These are phyloP conservation scores for Austropuccinia psidii DNA, from an alignment of 1,284 basidiomycete species.

Conservation along the genomic window DNA sequence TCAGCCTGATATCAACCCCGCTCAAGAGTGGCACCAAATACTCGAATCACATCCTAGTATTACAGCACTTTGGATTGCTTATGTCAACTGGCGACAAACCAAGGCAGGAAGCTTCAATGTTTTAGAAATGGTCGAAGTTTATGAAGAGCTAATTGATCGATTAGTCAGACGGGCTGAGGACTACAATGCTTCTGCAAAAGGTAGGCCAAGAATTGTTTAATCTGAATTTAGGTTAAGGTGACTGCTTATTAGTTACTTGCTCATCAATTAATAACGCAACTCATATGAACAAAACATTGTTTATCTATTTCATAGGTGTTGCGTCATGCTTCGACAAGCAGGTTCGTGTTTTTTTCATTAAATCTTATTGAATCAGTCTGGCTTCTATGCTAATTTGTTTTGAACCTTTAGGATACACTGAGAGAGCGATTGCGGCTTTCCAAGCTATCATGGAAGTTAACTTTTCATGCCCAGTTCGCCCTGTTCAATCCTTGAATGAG, in stretches of 20 bases:
- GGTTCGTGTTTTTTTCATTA: constrained; percentile 59
- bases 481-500: constrained; percentile 31
- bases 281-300: constrained; percentile 58
- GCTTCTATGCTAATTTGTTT: too few species aligned
- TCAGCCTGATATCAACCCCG: constrained; percentile 17
- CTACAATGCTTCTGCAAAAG: background rate
- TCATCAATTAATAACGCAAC: constrained; percentile 50
- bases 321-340: constrained; percentile 63
- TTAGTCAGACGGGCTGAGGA: constrained; percentile 19
- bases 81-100: constrained; percentile 35
- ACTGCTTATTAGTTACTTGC: too few species aligned
- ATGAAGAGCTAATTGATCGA: constrained; percentile 35
- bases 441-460: constrained; percentile 52
- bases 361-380: too few species aligned
- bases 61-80: constrained; percentile 25
- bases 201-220: too few species aligned
- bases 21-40: constrained; percentile 32
- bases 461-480: background rate
- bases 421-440: constrained; percentile 51
- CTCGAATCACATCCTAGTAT: constrained; percentile 21
- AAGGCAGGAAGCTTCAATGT: constrained; percentile 31
- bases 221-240: too few species aligned
- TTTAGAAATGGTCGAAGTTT: constrained; percentile 27
- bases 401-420: constrained; percentile 50
- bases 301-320: constrained; percentile 52